Evolutionary conservation across 108 stramenopile genomes (phyloP), one percentile per base, ranked within the genome.

Genomic region (Cyclotella baltica): DNA sequence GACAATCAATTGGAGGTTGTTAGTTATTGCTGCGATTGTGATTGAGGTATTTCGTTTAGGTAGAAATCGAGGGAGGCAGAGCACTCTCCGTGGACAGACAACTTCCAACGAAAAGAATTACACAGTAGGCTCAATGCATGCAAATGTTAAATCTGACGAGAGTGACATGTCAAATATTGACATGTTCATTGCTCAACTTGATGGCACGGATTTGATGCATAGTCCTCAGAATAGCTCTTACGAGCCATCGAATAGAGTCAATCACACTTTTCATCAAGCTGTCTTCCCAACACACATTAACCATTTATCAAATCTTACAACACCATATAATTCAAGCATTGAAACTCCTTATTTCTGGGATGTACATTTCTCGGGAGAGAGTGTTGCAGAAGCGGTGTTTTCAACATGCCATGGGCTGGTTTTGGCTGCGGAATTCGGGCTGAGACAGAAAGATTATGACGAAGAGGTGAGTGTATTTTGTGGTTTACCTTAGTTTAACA

Each of bases 321-420:
- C 18, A 1, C 36, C 71, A 13, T 85, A 77, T 50, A 61, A 81
- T 52, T 28, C 74, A 4, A 18, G 2, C 13, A 55, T 28, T 5
- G 84, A 85, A 56, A 81, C 80, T 27, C 80, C 84, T 8, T 85
- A 77, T 68, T 85, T 85, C 53, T 85, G 84, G 84, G 84, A 85
- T 67, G 64, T 85, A 6, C 84, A 81, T 27, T 81, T 85, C 48
- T 73, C 84, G 28, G 84, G 84, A 16, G 84, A 85, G 58, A 81
- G 75, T 33, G 67, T 85, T 15, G 84, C 84, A 19, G 84, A 85
- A 36, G 29, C 50, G 0, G 38, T 81, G 2, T 85, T 85, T 70
- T 55, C 63, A 2, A 35, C 40, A 18, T 85, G 84, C 57, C 80
- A 85, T 57, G 59, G 35, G 33, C 43, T 85, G 53, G 53, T 77